A percentile compares a stretch with the other conserved stretches of the same genome.
phyloP scores from a whole-genome alignment of 192 early-diverging fungal species.

The Coemansia sp. region DNA sequence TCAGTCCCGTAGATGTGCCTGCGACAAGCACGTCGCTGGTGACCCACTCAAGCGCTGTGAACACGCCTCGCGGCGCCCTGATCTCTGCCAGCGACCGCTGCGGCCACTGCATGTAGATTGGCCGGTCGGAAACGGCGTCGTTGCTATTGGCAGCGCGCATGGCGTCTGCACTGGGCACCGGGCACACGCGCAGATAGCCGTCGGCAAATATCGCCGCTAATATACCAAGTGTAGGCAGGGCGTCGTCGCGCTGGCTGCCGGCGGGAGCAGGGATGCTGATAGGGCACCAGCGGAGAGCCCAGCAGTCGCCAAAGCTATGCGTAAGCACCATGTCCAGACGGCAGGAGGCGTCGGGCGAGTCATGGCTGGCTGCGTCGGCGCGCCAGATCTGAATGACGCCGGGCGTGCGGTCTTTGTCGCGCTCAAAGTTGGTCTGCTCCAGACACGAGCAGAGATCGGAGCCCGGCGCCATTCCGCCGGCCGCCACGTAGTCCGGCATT shows the following conservation, averaged over 20 bases:
- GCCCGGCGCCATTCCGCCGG: conserved; percentile 20
- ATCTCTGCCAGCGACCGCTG: conserved; percentile 23
- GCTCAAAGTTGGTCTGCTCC: conserved; percentile 5
- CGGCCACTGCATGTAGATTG: conserved; percentile 33
- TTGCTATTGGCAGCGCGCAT: neutral
- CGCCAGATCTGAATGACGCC: conserved; percentile 42
- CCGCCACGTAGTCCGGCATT: conserved; percentile 22
- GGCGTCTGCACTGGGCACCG: conserved; percentile 19
- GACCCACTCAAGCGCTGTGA: conserved; percentile 37
- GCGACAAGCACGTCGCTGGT: conserved; percentile 28
- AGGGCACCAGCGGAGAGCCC: conserved; percentile 39
- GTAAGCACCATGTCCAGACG: conserved; percentile 20
- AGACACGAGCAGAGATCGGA: neutral
- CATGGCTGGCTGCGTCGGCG: conserved; percentile 1
- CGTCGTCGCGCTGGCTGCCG: neutral
- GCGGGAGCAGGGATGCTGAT: conserved; percentile 8
- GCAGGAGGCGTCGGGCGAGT: conserved; percentile 4
- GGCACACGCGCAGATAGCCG: conserved; percentile 31
- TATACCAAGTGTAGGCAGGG: conserved; percentile 12
- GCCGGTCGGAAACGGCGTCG: neutral
- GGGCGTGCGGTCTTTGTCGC: conserved; percentile 17
- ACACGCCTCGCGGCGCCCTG: conserved; percentile 22
- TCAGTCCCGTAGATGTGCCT: conserved; percentile 21
- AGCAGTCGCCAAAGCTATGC: conserved; percentile 37
- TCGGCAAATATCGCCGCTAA: conserved; percentile 45